Conservation (phyloP, 2,329 filamentous ascomycete species). For the Hypoxylon sp. region DNA sequence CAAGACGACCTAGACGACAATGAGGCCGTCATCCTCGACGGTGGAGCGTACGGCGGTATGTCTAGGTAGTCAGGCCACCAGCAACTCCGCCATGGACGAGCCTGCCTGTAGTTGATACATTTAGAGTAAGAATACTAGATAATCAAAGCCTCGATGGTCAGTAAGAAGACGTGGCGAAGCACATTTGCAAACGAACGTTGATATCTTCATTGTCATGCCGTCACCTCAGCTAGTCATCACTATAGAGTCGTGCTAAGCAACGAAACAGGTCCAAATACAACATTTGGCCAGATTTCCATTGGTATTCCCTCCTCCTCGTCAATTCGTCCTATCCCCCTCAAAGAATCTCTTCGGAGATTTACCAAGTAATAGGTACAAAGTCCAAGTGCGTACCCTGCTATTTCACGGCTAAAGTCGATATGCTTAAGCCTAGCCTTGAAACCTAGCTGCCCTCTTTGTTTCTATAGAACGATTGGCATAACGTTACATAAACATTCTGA, state of each 20-base stretch:
- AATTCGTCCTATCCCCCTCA: slow-evolving; percentile 11
- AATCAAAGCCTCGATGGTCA: not conserved
- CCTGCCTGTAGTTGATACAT: slow-evolving; percentile 55
- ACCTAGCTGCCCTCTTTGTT: slow-evolving; percentile 10
- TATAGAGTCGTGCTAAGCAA: not conserved
- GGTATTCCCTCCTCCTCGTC: slow-evolving; percentile 18
- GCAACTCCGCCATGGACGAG: slow-evolving; percentile 51
- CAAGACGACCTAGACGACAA: slow-evolving; percentile 72
- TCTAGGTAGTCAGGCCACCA: slow-evolving; percentile 20
- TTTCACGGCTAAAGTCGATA: slow-evolving; percentile 20
- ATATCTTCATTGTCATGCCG: slow-evolving; percentile 18
- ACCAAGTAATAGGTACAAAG: not conserved
- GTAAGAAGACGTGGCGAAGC: not conserved
- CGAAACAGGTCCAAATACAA: slow-evolving; percentile 4
- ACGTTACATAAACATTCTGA: slow-evolving; percentile 36
- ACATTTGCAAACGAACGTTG: slow-evolving; percentile 19
- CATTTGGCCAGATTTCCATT: slow-evolving; percentile 15
- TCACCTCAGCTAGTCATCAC: slow-evolving; percentile 9
- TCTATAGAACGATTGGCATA: slow-evolving; percentile 31
- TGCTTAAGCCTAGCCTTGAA: slow-evolving; percentile 7
- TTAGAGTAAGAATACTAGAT: not conserved
- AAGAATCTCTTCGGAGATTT: slow-evolving; percentile 3
- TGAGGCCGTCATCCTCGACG: slow-evolving; percentile 69
- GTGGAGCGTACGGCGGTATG: slow-evolving; percentile 62
- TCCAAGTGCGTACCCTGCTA: slow-evolving; percentile 1